These are phyloP conservation scores for Apocynum venetum DNA, from an alignment of 257 asterid species.

Conservation along the genomic window DNA sequence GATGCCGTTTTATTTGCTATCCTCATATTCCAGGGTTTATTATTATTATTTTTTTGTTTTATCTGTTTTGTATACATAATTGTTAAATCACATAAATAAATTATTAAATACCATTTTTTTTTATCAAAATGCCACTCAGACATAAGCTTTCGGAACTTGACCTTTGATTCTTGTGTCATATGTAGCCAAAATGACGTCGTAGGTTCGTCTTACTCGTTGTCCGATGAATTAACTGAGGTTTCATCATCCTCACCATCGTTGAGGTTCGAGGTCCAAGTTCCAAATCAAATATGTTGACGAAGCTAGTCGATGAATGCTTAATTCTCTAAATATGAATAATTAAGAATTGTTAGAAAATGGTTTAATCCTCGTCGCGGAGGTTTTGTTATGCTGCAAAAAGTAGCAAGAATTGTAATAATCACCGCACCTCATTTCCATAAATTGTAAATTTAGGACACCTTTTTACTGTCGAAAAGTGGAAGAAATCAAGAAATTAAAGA, in stretches of 20 bases:
- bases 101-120: too few relatives aligned
- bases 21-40: too few relatives aligned
- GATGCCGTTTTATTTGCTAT: too few relatives aligned
- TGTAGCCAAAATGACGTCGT: constrained; percentile 28
- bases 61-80: too few relatives aligned
- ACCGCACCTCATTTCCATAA: constrained; percentile 94
- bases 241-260: constrained; percentile 54
- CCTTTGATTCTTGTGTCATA: too few relatives aligned
- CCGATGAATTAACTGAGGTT: constrained; percentile 37
- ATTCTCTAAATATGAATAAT: constrained; percentile 42
- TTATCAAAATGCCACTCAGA: too few relatives aligned
- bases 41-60: too few relatives aligned
- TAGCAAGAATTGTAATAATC: constrained; percentile 56
- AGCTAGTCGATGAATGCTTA: constrained; percentile 39
- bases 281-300: constrained; percentile 28
- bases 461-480: constrained; percentile 29
- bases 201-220: constrained; percentile 21
- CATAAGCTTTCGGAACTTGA: too few relatives aligned
- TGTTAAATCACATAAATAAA: too few relatives aligned
- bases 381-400: constrained; percentile 54
- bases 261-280: constrained; percentile 33
- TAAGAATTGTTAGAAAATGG: constrained; percentile 11
- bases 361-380: constrained; percentile 26
- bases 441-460: constrained; percentile 26
- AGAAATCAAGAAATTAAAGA: constrained; percentile 40